These are phyloP conservation scores for Lecanicillium sp. DNA, from an alignment of 2,329 filamentous ascomycete species.

Conservation along the genomic window DNA sequence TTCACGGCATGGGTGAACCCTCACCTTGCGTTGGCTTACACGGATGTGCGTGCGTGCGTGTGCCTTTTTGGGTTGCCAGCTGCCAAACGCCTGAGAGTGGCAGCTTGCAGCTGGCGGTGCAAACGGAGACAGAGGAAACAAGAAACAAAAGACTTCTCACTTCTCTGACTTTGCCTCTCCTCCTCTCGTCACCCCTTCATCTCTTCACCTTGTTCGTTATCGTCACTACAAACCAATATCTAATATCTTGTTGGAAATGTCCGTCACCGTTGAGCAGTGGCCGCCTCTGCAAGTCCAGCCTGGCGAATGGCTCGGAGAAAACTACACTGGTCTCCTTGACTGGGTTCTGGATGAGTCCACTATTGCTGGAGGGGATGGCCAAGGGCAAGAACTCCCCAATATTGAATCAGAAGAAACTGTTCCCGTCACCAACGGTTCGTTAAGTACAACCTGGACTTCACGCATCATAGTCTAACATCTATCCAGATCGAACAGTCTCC, in stretches of 20 bases:
- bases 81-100: background rate
- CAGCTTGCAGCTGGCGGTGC: background rate
- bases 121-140: background rate
- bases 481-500: too few species aligned
- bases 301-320: background rate
- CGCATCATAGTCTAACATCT: too few species aligned
- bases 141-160: background rate
- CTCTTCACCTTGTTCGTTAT: too few species aligned
- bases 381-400: background rate
- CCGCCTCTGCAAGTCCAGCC: background rate
- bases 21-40: background rate
- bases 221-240: too few species aligned
- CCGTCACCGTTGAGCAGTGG: background rate
- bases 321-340: background rate
- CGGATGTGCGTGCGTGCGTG: background rate
- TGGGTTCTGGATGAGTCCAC: constrained; percentile 6
- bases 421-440: too few species aligned
- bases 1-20: background rate
- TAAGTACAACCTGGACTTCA: too few species aligned
- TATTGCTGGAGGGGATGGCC: background rate
- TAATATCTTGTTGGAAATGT: too few species aligned
- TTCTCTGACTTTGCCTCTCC: background rate
- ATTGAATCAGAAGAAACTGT: background rate
- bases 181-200: background rate
- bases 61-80: background rate